Conservation (phyloP, 108 stramenopile species). For the Nannochloropsis oceanica region DNA sequence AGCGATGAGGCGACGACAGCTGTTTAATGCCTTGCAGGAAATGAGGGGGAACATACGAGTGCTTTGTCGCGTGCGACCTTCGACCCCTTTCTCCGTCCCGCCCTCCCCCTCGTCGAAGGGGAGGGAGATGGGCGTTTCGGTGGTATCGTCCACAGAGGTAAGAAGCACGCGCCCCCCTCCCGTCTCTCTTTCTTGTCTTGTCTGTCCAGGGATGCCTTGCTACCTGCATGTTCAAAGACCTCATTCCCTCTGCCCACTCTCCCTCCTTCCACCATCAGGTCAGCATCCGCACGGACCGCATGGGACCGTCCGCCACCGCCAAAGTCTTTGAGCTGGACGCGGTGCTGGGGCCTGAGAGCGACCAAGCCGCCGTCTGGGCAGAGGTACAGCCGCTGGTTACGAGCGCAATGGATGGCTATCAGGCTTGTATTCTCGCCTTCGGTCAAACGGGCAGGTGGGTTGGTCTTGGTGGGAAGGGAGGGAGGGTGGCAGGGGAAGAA, state of each 20-base stretch:
- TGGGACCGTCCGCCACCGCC: neutral
- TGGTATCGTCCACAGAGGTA: neutral
- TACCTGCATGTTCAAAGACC: neutral
- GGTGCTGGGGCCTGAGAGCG: conserved; percentile 18
- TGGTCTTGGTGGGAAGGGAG: neutral
- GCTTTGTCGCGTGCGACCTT: conserved; percentile 35
- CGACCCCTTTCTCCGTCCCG: neutral
- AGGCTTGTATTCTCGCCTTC: conserved; percentile 37
- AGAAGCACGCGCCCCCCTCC: neutral
- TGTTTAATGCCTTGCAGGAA: conserved; percentile 6
- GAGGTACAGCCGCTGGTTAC: conserved; percentile 22
- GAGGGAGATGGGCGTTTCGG: neutral
- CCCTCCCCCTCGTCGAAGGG: neutral
- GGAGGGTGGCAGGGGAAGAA: too few relatives aligned
- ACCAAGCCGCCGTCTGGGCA: conserved; percentile 19
- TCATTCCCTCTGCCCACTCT: neutral
- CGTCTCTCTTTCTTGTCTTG: neutral
- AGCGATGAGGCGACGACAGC: neutral
- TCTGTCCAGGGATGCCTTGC: neutral
- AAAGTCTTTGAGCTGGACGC: conserved; percentile 36
- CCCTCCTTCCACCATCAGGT: neutral
- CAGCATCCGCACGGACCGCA: neutral
- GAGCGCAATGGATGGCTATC: conserved; percentile 27
- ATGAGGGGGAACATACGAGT: conserved; percentile 44
- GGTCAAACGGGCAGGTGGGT: conserved; percentile 28